Percentiles rank a stretch among this genome's conserved stretches.
phyloP scores from a whole-genome alignment of 108 stramenopile species.

The Skeletonema tropicum region DNA sequence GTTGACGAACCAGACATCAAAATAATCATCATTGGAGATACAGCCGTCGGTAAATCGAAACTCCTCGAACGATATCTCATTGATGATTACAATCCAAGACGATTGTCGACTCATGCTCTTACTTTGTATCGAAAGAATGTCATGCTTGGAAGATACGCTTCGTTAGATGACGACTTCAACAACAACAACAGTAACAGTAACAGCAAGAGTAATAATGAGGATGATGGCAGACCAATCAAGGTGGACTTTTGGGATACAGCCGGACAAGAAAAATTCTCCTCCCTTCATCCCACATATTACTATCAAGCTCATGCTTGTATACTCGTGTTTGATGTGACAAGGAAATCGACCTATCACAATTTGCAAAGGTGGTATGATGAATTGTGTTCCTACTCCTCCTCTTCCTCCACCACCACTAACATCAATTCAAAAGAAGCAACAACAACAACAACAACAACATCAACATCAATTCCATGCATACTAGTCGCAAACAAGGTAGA shows the following conservation, averaged over 20 bases:
- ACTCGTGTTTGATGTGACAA: slow-evolving; percentile 75
- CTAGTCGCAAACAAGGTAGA: slow-evolving; percentile 90
- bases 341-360: slow-evolving; percentile 79
- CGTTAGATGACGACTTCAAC: neutral
- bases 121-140: slow-evolving; percentile 73
- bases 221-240: neutral
- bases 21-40: slow-evolving; percentile 84
- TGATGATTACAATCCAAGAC: slow-evolving; percentile 82
- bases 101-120: slow-evolving; percentile 86
- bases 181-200: too few species aligned
- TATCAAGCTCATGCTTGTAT: slow-evolving; percentile 83
- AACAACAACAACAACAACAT: too few species aligned
- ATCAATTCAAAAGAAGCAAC: too few species aligned
- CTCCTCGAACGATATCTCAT: slow-evolving; percentile 81
- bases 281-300: slow-evolving; percentile 89
- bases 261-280: slow-evolving; percentile 85
- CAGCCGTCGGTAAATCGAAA: slow-evolving; percentile 89
- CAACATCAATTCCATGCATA: slow-evolving; percentile 59
- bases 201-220: too few species aligned
- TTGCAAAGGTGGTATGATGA: slow-evolving; percentile 79
- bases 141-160: slow-evolving; percentile 15
- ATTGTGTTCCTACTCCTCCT: slow-evolving; percentile 51
- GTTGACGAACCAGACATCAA: slow-evolving; percentile 47
- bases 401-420: too few species aligned
- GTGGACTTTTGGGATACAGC: slow-evolving; percentile 91